Evolutionary conservation across 2,329 filamentous ascomycete species (phyloP), one percentile per base, ranked within the genome.

Genomic region (Xylariales sp.): DNA sequence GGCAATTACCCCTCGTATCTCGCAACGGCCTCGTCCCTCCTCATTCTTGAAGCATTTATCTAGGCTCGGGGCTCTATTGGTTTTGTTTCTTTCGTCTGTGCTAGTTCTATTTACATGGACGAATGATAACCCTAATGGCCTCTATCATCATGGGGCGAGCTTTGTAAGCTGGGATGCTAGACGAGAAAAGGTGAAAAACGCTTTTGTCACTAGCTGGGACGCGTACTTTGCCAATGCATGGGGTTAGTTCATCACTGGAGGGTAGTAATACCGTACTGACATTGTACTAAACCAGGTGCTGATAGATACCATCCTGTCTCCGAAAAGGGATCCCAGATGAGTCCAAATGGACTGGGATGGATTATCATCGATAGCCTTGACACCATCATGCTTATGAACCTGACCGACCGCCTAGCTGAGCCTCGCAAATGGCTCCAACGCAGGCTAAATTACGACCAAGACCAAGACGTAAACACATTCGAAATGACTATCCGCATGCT

Each of bases 401-500:
- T 97, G 71, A 97, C 94, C 10, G 90, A 88, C 41, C 89, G 94
- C 69, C 85, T 98, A 49, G 86, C 89, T 43, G 89, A 95, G 76
- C 94, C 95, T 41, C 87, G 94, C 58, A 88, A 96, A 77, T 98
- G 95, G 95, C 87, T 98, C 48, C 85, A 92, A 1, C 90, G 89
- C 8, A 90, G 89, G 8, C 81, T 97, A 65, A 90, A 88, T 23
- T 97, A 96, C 82, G 89, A 97, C 65, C 93, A 97, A 79, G 86
- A 97, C 75, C 93, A 97, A 79, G 93, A 97, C 77, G 94, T 98
- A 62, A 97, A 94, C 78, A 97, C 93, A 0, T 98, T 97, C 74
- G 95, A 98, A 82, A 97, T 93, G 8, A 97, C 94, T 0, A 97
- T 97, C 74, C 91, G 95, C 56, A 97, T 97, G 94, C 85, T 98